Percentiles rank a stretch among this genome's conserved stretches.
Conservation (phyloP, 2,329 filamentous ascomycete species). For the Ciborinia camelliae region DNA sequence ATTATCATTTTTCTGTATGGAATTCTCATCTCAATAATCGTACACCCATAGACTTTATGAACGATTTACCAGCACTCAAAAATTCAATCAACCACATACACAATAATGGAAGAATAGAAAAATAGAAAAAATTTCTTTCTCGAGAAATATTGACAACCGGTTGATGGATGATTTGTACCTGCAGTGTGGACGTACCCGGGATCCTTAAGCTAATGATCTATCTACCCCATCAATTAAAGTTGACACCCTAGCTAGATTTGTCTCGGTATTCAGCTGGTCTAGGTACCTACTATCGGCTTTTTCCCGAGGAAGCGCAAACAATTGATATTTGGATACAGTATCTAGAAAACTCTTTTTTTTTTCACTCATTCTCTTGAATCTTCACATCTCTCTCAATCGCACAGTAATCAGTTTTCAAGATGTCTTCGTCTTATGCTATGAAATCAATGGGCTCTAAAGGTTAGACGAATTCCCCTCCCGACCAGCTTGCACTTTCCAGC, state of each 20-base stretch:
- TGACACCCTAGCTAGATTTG: not conserved
- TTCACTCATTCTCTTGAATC: not conserved
- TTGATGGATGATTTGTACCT: constrained; percentile 1
- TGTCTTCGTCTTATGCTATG: constrained; percentile 46
- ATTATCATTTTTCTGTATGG: not conserved
- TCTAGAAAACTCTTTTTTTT: not conserved
- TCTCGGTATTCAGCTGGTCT: constrained; percentile 11
- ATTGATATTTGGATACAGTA: not conserved
- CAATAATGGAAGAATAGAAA: not conserved
- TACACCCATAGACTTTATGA: not conserved
- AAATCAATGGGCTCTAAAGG: constrained; percentile 46
- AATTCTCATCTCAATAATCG: not conserved
- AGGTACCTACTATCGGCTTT: constrained; percentile 6
- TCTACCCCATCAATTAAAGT: constrained; percentile 2
- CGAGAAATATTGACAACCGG: not conserved
- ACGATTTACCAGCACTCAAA: not conserved
- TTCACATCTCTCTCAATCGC: not conserved
- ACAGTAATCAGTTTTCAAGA: constrained; percentile 39
- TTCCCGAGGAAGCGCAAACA: not conserved
- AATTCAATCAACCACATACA: not conserved
- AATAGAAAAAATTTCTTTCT: not conserved
- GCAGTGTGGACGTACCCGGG: not conserved
- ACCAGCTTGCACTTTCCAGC: no score
- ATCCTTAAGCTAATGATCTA: not conserved
- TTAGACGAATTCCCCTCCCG: not conserved